Percentiles rank a stretch among this genome's conserved stretches.
phyloP scores from a whole-genome alignment of 202 grass and related monocot genomes.

The Carex sylvatica region DNA sequence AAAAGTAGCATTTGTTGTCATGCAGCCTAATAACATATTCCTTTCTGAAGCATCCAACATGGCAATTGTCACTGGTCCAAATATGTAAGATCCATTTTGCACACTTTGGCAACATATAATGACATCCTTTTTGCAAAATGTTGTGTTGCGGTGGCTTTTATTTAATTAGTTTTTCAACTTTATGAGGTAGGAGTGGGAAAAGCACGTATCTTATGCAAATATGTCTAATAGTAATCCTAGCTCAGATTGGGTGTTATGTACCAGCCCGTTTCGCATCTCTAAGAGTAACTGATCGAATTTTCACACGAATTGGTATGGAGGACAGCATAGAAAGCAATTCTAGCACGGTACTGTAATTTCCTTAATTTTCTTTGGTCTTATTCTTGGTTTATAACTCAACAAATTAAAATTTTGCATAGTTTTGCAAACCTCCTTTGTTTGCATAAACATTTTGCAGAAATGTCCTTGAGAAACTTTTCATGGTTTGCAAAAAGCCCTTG shows the following conservation, averaged over 20 bases:
- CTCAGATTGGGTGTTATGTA: constrained; percentile 89
- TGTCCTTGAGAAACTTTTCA: neutral
- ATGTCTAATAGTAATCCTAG: constrained; percentile 88
- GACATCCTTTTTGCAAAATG: neutral
- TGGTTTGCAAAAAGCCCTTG: neutral
- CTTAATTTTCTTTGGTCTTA: constrained; percentile 3
- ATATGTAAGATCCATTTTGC: constrained; percentile 60
- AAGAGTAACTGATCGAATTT: constrained; percentile 76
- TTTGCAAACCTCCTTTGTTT: neutral
- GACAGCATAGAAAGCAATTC: constrained; percentile 92
- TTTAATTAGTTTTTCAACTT: constrained; percentile 31
- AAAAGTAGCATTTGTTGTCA: constrained; percentile 1
- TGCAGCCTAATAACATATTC: constrained; percentile 87
- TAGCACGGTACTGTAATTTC: constrained; percentile 52
- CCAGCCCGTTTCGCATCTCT: constrained; percentile 94
- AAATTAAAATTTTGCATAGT: neutral
- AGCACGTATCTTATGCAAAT: constrained; percentile 98
- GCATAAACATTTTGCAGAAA: neutral
- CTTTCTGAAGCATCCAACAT: constrained; percentile 98
- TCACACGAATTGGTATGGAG: constrained; percentile 79
- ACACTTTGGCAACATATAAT: neutral
- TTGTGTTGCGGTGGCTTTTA: neutral
- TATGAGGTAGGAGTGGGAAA: constrained; percentile 82
- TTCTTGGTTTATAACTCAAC: neutral
- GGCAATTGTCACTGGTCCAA: constrained; percentile 93